phyloP scores from a whole-genome alignment of 176 grass and related monocot species.

The sorghum (Sorghum bicolor) region DNA sequence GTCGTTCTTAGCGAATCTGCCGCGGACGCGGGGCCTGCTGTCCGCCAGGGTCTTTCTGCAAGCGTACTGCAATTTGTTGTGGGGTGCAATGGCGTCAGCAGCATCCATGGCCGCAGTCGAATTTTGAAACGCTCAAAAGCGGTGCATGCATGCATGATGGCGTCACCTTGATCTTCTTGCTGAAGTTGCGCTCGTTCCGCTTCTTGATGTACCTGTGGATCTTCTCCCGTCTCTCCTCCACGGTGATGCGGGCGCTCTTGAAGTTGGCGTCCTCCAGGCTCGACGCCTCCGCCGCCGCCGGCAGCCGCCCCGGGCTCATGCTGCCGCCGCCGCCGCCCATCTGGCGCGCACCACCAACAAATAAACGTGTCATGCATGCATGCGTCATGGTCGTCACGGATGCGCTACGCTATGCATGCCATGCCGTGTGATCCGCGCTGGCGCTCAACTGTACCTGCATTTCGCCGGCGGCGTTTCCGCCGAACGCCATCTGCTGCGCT shows the following conservation, averaged over 20 bases:
- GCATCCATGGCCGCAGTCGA: background rate
- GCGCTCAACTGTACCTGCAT: constrained; percentile 56
- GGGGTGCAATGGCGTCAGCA: background rate
- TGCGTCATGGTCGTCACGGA: background rate
- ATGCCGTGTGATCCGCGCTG: background rate
- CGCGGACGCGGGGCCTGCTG: constrained; percentile 81
- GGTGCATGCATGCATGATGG: background rate
- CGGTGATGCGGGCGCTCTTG: constrained; percentile 59
- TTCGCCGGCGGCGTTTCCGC: constrained; percentile 35
- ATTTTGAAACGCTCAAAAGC: background rate
- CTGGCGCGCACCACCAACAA: constrained; percentile 33
- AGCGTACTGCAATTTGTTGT: constrained; percentile 66
- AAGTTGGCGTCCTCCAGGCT: constrained; percentile 57
- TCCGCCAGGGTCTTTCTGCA: constrained; percentile 98
- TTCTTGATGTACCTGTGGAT: constrained; percentile 97
- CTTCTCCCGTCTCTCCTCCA: constrained; percentile 87
- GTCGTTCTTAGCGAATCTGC: constrained; percentile 94
- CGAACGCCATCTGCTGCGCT: constrained; percentile 35
- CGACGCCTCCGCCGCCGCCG: constrained; percentile 34
- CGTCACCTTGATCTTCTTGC: constrained; percentile 98
- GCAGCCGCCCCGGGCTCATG: constrained; percentile 30
- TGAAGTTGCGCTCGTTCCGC: constrained; percentile 93
- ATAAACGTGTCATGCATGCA: constrained; percentile 18
- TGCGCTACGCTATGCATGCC: background rate
- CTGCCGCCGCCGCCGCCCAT: constrained; percentile 32